Conservation (phyloP, 2,329 filamentous ascomycete species). For the Neurospora sp. region DNA sequence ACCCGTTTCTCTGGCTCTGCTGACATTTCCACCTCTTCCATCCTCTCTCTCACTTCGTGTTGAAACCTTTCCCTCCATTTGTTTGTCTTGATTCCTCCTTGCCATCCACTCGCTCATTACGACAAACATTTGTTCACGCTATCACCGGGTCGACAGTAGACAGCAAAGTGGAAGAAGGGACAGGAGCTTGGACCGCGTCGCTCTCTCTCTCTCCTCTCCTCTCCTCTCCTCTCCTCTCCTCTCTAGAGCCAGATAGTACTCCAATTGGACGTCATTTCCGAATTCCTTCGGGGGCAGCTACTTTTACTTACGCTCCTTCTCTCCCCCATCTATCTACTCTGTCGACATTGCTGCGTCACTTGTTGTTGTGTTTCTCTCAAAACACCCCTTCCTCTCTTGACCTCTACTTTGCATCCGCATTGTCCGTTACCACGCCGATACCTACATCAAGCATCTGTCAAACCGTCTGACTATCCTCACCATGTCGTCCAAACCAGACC, state of each 20-base stretch:
- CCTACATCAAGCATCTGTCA: not conserved
- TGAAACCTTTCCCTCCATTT: not conserved
- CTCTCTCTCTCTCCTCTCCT: not conserved
- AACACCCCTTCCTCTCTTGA: not conserved
- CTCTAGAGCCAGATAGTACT: not conserved
- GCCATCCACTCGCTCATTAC: not conserved
- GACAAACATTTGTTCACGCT: not conserved
- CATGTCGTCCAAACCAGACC: conserved; percentile 21
- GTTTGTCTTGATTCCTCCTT: not conserved
- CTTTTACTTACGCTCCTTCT: not conserved
- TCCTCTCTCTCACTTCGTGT: not conserved
- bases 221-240: not conserved
- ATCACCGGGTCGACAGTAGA: not conserved
- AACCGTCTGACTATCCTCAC: not conserved
- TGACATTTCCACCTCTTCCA: not conserved
- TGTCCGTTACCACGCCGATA: not conserved
- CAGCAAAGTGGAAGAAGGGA: not conserved
- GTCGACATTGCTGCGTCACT: not conserved
- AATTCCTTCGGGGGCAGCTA: not conserved
- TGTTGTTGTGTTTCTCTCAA: not conserved
- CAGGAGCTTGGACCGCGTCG: not conserved
- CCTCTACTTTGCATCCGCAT: not conserved
- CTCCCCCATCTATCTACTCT: not conserved
- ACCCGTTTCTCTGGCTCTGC: not conserved
- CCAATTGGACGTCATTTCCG: not conserved